These are phyloP conservation scores for Takakia lepidozioides DNA, from an alignment of 225 moss, liverwort and hornwort species.

Conservation along the genomic window DNA sequence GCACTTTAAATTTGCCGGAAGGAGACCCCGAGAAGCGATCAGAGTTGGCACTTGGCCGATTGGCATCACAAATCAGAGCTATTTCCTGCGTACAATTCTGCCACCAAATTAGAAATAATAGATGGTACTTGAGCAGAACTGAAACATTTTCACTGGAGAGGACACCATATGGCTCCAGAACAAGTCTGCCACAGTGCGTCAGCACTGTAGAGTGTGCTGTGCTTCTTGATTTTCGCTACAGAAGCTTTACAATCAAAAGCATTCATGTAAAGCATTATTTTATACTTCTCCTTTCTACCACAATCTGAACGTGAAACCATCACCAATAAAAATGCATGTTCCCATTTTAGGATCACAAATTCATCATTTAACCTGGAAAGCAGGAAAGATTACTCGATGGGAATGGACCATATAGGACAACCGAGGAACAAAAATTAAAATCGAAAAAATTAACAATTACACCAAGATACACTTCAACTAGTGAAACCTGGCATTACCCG, in stretches of 20 bases:
- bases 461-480: neutral
- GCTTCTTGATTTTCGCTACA: neutral
- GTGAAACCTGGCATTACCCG: slow-evolving; percentile 13
- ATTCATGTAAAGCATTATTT: too few relatives aligned
- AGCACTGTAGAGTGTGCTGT: neutral
- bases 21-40: slow-evolving; percentile 14
- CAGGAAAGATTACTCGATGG: neutral
- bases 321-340: neutral
- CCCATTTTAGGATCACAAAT: too few relatives aligned
- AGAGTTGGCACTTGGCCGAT: slow-evolving; percentile 24
- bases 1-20: slow-evolving; percentile 19
- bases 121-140: too few relatives aligned
- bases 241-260: too few relatives aligned
- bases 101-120: neutral
- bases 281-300: too few relatives aligned
- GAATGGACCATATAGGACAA: too few relatives aligned
- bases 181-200: neutral
- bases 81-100: slow-evolving; percentile 14
- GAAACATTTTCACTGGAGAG: neutral
- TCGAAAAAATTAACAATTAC: neutral
- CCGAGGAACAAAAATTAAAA: neutral
- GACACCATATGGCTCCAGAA: neutral
- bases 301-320: too few relatives aligned
- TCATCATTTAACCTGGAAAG: neutral
- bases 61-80: slow-evolving; percentile 31